Evolutionary conservation across 495 filamentous ascomycete species (phyloP).

Genomic region (Lepidopterella palustris): DNA sequence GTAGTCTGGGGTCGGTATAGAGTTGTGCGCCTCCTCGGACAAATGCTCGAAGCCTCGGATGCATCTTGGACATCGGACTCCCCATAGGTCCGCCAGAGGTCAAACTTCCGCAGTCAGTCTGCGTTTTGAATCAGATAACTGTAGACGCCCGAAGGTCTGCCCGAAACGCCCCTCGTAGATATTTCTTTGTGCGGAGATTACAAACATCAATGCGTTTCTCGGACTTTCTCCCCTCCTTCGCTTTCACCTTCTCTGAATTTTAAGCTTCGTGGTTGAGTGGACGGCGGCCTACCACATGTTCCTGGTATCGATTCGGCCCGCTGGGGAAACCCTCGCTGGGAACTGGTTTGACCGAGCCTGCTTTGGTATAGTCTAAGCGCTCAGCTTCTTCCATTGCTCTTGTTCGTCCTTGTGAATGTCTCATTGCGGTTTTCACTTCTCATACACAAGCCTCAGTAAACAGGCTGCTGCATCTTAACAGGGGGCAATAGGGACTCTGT

Average conservation of each 20-base stretch:
- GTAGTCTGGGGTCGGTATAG: not conserved
- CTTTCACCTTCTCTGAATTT: not conserved
- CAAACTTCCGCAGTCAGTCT: slow-evolving; percentile 7
- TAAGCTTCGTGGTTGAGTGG: not conserved
- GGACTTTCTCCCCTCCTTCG: no score
- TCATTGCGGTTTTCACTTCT: not conserved
- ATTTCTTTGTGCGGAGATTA: slow-evolving; percentile 8
- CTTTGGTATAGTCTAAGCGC: not conserved
- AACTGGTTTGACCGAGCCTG: not conserved
- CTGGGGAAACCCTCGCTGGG: not conserved
- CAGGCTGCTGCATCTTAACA: not conserved
- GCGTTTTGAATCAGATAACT: slow-evolving; percentile 28
- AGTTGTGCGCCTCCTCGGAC: not conserved
- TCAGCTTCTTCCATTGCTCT: not conserved
- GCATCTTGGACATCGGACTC: not conserved
- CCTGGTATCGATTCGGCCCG: not conserved
- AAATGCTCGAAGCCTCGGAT: not conserved
- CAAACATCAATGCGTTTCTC: slow-evolving; percentile 16
- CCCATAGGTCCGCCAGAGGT: not conserved
- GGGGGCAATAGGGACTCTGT: not conserved
- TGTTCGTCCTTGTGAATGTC: not conserved
- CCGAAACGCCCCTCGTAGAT: slow-evolving; percentile 20
- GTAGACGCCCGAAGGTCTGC: slow-evolving; percentile 1
- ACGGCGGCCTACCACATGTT: not conserved
- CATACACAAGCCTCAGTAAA: not conserved